Evolutionary conservation across 805 yeast genomes (phyloP).

Genomic region (Cyberlindnera amylophila): DNA sequence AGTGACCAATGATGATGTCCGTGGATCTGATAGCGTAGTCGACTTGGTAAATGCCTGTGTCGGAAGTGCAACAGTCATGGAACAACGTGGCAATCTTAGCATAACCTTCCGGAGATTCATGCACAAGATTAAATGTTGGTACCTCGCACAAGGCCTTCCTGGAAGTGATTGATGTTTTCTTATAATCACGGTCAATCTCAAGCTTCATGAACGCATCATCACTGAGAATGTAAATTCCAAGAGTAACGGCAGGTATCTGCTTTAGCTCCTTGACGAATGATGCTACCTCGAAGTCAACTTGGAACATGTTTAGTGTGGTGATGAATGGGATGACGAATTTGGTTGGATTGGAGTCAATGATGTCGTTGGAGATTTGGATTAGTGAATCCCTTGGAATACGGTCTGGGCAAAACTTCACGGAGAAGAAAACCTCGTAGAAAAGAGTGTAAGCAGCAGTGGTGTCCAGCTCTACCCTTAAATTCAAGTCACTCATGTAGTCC

Average conservation of each 20-base stretch:
- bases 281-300: conserved; percentile 21
- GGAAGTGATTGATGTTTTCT: background rate
- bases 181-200: conserved; percentile 7
- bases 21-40: conserved; percentile 44
- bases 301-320: conserved; percentile 29
- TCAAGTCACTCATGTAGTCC: background rate
- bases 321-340: conserved; percentile 28
- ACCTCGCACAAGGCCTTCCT: conserved; percentile 26
- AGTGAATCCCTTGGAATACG: conserved; percentile 11
- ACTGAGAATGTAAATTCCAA: conserved; percentile 17
- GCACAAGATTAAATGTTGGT: conserved; percentile 59
- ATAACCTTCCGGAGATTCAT: conserved; percentile 79
- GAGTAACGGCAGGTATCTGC: conserved; percentile 20
- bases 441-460: conserved; percentile 9
- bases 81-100: conserved; percentile 56
- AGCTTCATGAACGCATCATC: conserved; percentile 39
- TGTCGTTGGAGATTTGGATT: background rate
- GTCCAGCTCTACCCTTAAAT: conserved; percentile 3
- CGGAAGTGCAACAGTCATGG: conserved; percentile 37
- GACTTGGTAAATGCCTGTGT: conserved; percentile 39
- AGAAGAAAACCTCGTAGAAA: conserved; percentile 23
- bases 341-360: conserved; percentile 19
- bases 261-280: conserved; percentile 26
- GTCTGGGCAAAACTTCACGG: conserved; percentile 18
- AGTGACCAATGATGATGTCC: conserved; percentile 66